A percentile compares a stretch with the other conserved stretches of the same genome.
Evolutionary conservation across 2,329 filamentous ascomycete species (phyloP).

Genomic region (Xylaria multiplex): DNA sequence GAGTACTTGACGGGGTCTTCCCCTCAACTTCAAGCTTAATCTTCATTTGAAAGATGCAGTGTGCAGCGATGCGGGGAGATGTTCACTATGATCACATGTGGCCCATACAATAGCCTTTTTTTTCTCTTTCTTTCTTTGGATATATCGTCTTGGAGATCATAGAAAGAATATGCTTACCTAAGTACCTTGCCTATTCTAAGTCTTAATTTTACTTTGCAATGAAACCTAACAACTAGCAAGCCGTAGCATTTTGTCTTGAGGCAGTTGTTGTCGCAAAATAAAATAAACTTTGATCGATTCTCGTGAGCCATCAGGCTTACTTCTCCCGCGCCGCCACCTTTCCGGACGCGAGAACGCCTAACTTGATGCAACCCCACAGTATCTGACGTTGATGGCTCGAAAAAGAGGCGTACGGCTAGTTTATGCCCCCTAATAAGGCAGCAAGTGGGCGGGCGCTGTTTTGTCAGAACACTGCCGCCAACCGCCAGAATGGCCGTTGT

Average conservation of each 20-base stretch:
- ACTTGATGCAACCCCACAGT: conserved; percentile 25
- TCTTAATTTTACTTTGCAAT: neutral
- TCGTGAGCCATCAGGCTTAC: conserved; percentile 22
- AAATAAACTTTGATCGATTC: neutral
- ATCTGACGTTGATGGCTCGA: conserved; percentile 21
- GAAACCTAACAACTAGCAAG: neutral
- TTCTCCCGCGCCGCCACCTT: conserved; percentile 12
- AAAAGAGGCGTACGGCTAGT: conserved; percentile 8
- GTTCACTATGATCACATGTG: neutral
- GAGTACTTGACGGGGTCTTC: neutral
- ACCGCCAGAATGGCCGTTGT: conserved; percentile 5
- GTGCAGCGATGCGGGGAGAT: neutral
- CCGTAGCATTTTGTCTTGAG: neutral
- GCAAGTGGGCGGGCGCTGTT: conserved; percentile 2
- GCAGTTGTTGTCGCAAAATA: conserved; percentile 2
- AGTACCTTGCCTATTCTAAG: neutral
- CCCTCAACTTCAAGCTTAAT: neutral
- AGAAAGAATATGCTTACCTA: neutral
- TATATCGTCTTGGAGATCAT: neutral
- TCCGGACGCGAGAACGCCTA: conserved; percentile 26
- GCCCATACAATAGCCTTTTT: neutral
- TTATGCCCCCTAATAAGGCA: conserved; percentile 2
- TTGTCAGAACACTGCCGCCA: conserved; percentile 16
- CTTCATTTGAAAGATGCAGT: neutral
- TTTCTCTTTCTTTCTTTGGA: neutral